Evolutionary conservation across 2,329 filamentous ascomycete species (phyloP).

Genomic region (Aspergillus floridensis): DNA sequence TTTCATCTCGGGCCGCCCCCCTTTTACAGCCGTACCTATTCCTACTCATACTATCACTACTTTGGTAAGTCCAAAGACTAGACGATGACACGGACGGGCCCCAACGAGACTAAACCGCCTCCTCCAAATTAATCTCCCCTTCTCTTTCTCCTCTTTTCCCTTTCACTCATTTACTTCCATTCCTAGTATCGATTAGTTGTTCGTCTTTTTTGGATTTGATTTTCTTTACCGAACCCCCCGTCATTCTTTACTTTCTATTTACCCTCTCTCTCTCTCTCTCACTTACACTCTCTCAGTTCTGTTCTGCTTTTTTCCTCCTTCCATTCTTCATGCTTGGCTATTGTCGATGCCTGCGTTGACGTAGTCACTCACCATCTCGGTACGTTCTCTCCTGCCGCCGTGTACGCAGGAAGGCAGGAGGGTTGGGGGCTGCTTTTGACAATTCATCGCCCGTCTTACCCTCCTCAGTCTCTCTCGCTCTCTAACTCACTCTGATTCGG

Average conservation of each 20-base stretch:
- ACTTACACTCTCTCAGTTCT: neutral
- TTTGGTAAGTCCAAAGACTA: neutral
- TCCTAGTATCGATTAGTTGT: neutral
- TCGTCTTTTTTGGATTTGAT: neutral
- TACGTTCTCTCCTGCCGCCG: constrained; percentile 18
- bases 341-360: constrained; percentile 32
- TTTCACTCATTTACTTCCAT: constrained; percentile 6
- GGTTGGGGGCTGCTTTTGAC: constrained; percentile 22
- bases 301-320: constrained; percentile 3
- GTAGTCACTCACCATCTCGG: constrained; percentile 18
- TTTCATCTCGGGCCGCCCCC: neutral
- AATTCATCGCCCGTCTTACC: constrained; percentile 14
- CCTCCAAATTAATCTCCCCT: constrained; percentile 6
- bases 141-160: constrained; percentile 4
- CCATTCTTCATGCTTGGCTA: constrained; percentile 14
- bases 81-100: neutral
- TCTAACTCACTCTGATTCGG: neutral
- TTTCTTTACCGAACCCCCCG: constrained; percentile 2
- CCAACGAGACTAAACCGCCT: neutral
- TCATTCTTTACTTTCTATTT: neutral
- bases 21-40: neutral
- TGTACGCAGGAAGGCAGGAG: constrained; percentile 20
- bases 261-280: neutral
- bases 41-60: too few relatives aligned
- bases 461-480: constrained; percentile 9